Evolutionary conservation across 257 asterid genomes (phyloP).

Genomic region (Plectranthus barbatus): DNA sequence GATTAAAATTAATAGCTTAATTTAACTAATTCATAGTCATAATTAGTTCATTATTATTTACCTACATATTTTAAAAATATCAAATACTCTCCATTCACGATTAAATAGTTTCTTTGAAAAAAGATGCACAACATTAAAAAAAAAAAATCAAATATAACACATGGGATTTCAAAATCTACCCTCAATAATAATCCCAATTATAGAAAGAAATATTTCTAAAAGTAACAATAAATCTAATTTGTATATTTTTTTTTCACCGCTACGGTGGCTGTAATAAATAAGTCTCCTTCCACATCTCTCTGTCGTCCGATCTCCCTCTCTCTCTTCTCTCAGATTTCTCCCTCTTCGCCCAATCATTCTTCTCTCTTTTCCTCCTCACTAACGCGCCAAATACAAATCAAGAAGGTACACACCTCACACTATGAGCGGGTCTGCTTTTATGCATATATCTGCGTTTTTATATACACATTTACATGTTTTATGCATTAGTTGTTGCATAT

Average conservation of each 20-base stretch:
- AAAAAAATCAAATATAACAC: background rate
- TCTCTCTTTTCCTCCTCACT: slow-evolving; percentile 2
- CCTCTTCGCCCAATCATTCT: slow-evolving; percentile 51
- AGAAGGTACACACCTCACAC: slow-evolving; percentile 3
- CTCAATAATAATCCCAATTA: background rate
- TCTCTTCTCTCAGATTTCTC: slow-evolving; percentile 39
- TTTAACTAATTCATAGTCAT: too few relatives aligned
- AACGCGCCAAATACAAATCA: slow-evolving; percentile 60
- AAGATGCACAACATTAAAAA: too few relatives aligned
- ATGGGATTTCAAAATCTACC: background rate
- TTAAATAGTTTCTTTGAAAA: too few relatives aligned
- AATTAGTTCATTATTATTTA: too few relatives aligned
- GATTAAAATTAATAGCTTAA: too few relatives aligned
- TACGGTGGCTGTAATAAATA: slow-evolving; percentile 7
- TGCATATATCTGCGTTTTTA: background rate
- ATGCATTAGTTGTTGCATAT: background rate
- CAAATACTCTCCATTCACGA: too few relatives aligned
- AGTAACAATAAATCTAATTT: background rate
- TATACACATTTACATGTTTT: background rate
- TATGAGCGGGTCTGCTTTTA: background rate
- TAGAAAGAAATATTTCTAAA: background rate
- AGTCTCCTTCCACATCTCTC: slow-evolving; percentile 37
- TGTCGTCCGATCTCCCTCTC: slow-evolving; percentile 57
- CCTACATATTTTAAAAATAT: too few relatives aligned
- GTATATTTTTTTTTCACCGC: background rate